Conservation (phyloP, 148 eudicot species). For the Beta vulgaris region DNA sequence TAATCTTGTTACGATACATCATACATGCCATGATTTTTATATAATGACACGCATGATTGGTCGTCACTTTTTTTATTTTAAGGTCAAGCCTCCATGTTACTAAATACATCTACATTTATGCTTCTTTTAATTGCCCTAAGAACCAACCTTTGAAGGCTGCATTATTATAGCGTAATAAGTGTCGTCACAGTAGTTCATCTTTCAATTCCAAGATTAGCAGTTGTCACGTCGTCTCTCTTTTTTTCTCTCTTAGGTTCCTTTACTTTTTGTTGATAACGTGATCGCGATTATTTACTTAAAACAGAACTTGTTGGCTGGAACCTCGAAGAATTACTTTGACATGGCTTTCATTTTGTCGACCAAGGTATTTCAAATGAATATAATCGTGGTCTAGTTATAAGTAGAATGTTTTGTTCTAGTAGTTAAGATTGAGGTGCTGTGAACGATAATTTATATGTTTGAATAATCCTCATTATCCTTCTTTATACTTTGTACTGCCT, state of each 20-base stretch:
- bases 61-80: background rate
- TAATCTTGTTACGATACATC: background rate
- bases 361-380: too few species aligned
- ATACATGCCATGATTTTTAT: background rate
- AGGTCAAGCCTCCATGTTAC: conserved; percentile 3
- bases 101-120: background rate
- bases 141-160: background rate
- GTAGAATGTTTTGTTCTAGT: too few species aligned
- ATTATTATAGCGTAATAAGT: background rate
- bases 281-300: background rate
- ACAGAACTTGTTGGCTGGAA: background rate
- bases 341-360: background rate
- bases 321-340: background rate
- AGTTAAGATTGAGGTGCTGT: too few species aligned
- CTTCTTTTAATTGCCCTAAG: background rate
- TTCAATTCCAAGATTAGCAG: conserved; percentile 13
- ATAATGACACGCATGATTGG: conserved; percentile 24
- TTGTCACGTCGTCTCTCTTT: background rate
- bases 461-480: too few species aligned
- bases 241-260: too few species aligned
- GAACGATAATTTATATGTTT: too few species aligned
- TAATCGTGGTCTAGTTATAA: too few species aligned
- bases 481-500: too few species aligned
- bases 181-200: conserved; percentile 2
- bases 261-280: background rate